Percentiles rank a stretch among this genome's conserved stretches.
Evolutionary conservation across 2,329 filamentous ascomycete genomes (phyloP).

Genomic region (Kalmusia sp.): DNA sequence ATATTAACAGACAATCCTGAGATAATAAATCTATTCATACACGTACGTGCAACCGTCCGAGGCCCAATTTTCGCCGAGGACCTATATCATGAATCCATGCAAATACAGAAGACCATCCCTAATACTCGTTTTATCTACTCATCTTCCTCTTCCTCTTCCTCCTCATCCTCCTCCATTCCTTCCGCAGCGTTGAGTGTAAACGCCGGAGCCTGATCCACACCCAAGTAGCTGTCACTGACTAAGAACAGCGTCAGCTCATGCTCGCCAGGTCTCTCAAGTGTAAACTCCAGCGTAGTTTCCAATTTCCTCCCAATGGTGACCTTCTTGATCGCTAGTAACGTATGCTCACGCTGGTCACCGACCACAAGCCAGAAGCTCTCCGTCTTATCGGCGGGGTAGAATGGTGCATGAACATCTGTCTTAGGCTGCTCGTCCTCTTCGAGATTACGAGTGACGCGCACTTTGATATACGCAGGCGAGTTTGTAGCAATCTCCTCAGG

Average conservation of each 20-base stretch:
- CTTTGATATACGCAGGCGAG: conserved; percentile 79
- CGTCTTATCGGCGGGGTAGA: conserved; percentile 89
- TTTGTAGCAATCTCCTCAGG: conserved; percentile 80
- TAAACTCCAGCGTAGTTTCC: conserved; percentile 84
- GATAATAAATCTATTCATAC: too few species aligned
- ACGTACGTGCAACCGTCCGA: too few species aligned
- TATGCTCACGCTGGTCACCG: conserved; percentile 88
- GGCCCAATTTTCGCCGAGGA: background rate
- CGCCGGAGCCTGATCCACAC: conserved; percentile 92
- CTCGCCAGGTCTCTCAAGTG: conserved; percentile 81
- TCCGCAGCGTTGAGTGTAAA: conserved; percentile 88
- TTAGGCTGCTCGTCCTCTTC: conserved; percentile 77
- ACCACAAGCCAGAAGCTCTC: conserved; percentile 99
- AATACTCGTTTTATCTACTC: background rate
- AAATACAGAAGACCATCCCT: background rate
- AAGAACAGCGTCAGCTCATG: conserved; percentile 90
- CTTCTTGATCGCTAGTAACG: conserved; percentile 89
- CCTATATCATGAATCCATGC: background rate
- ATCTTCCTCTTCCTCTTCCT: conserved; percentile 69
- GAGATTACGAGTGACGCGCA: conserved; percentile 84
- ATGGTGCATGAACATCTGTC: conserved; percentile 88
- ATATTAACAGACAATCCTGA: too few species aligned
- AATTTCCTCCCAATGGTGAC: conserved; percentile 83
- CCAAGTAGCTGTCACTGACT: conserved; percentile 97
- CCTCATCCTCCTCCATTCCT: conserved; percentile 92